A percentile compares a stretch with the other conserved stretches of the same genome.
These are phyloP conservation scores for Tephrocybe sp. DNA, from an alignment of 768 basidiomycete genomes.

Conservation along the genomic window DNA sequence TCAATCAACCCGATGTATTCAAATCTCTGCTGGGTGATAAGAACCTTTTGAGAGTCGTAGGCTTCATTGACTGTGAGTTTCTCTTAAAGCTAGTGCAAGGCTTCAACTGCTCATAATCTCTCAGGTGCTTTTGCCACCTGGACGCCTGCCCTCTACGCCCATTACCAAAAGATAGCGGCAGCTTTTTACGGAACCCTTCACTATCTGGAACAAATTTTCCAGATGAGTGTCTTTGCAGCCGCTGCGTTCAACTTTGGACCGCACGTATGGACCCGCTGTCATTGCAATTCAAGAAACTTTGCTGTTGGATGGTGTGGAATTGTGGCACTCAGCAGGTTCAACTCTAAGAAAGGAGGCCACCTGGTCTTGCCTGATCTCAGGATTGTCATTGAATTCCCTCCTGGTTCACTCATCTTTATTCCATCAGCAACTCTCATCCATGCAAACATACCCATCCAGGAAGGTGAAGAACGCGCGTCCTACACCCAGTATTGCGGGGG, in stretches of 20 bases:
- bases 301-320: constrained; percentile 31
- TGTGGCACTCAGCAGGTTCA: constrained; percentile 25
- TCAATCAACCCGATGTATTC: too few species aligned
- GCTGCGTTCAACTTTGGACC: too few species aligned
- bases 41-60: too few species aligned
- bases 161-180: too few species aligned
- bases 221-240: not conserved
- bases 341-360: constrained; percentile 27
- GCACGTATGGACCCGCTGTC: too few species aligned
- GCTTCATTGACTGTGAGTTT: too few species aligned
- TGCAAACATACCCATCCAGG: constrained; percentile 20
- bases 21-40: not conserved
- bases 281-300: constrained; percentile 29
- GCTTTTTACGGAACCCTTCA: too few species aligned
- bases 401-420: constrained; percentile 26
- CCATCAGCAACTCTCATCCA: constrained; percentile 26
- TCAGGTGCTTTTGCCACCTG: too few species aligned
- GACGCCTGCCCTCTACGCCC: too few species aligned
- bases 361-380: constrained; percentile 25
- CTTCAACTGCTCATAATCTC: too few species aligned
- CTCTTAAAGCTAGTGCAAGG: too few species aligned
- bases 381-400: constrained; percentile 11
- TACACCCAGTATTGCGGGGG: constrained; percentile 2
- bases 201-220: too few species aligned
- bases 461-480: constrained; percentile 19